These are phyloP conservation scores for Bipolaris zeicola DNA, from an alignment of 2,329 filamentous ascomycete species.

Conservation along the genomic window DNA sequence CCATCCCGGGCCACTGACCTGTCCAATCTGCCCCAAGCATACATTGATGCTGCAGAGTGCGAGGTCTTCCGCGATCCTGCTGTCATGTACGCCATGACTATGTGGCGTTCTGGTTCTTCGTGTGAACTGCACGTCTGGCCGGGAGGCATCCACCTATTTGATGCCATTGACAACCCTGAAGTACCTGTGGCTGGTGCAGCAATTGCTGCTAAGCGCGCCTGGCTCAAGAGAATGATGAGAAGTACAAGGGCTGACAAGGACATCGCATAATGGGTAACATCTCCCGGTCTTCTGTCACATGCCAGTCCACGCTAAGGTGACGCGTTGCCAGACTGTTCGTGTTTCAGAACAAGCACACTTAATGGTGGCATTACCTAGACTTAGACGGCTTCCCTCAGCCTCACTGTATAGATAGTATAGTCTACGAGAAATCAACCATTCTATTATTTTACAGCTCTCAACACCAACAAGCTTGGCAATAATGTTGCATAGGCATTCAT, in stretches of 20 bases:
- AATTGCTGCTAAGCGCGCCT: conserved; percentile 5
- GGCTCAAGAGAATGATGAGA: conserved; percentile 2
- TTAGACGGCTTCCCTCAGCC: no score
- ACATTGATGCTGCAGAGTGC: conserved; percentile 28
- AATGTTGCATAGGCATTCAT: no score
- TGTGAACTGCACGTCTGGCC: conserved; percentile 29
- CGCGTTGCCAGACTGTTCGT: background rate
- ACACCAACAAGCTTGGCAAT: no score
- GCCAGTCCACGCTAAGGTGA: background rate
- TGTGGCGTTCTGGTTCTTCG: conserved; percentile 27
- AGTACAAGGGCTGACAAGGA: background rate
- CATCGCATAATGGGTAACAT: background rate
- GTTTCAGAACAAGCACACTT: background rate
- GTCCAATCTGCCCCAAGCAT: conserved; percentile 21
- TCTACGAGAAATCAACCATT: no score
- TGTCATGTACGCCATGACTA: conserved; percentile 18
- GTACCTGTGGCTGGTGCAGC: conserved; percentile 12
- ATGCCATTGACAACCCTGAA: conserved; percentile 18
- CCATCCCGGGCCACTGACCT: conserved; percentile 18
- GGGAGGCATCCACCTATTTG: conserved; percentile 20
- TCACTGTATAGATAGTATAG: no score
- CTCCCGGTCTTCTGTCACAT: background rate
- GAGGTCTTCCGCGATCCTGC: conserved; percentile 27
- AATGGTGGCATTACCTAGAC: background rate
- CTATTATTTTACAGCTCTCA: no score